phyloP scores from a whole-genome alignment of 305 asterid genomes.

The Plantago coronopus region DNA sequence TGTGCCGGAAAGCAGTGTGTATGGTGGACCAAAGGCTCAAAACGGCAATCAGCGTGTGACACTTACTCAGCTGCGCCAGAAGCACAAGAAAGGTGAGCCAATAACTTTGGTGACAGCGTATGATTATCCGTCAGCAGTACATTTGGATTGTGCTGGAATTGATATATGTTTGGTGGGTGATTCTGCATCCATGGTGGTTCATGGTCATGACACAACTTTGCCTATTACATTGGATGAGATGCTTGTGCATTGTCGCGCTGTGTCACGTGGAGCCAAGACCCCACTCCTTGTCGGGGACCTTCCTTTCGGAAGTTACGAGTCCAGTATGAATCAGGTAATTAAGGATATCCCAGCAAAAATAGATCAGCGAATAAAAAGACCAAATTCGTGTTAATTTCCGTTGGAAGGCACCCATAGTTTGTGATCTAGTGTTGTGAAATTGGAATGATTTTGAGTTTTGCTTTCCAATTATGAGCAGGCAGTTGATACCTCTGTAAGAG shows the following conservation, averaged over 20 bases:
- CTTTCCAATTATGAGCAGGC: constrained; percentile 61
- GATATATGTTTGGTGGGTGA: constrained; percentile 89
- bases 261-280: constrained; percentile 81
- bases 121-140: constrained; percentile 89
- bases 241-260: constrained; percentile 91
- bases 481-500: constrained; percentile 72
- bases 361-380: too few species aligned
- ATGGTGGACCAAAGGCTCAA: constrained; percentile 91
- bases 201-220: constrained; percentile 92
- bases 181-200: constrained; percentile 96
- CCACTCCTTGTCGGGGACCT: constrained; percentile 86
- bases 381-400: too few species aligned
- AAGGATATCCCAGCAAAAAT: too few species aligned
- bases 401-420: not conserved
- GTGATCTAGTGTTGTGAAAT: constrained; percentile 15
- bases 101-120: constrained; percentile 91
- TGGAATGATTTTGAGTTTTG: constrained; percentile 24
- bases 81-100: constrained; percentile 61
- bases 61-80: constrained; percentile 55
- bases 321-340: constrained; percentile 69
- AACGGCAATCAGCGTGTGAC: constrained; percentile 65
- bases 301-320: constrained; percentile 85
- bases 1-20: constrained; percentile 64
- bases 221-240: constrained; percentile 86
- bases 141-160: constrained; percentile 73